Percentiles rank a stretch among this genome's conserved stretches.
Evolutionary conservation across 176 grass and related monocot genomes (phyloP).

Genomic region (Triticum aestivum): IWGSC_CS_RefSeq_v2.1 NC_057797.1:130541210-130541709

Average conservation of each 20-base stretch:
- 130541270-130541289: neutral
- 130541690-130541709: neutral
- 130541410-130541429: neutral
- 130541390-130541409: neutral
- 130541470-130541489: neutral
- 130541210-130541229: neutral
- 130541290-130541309: slow-evolving; percentile 7
- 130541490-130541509: neutral
- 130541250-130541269: slow-evolving; percentile 10
- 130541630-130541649: neutral
- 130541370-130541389: no score
- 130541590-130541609: neutral
- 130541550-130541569: neutral
- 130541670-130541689: neutral
- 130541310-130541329: slow-evolving; percentile 12
- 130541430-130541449: neutral
- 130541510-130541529: no score
- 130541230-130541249: slow-evolving; percentile 13
- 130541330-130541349: neutral
- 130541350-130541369: neutral
- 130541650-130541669: neutral
- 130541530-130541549: no score
- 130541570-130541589: neutral
- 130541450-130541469: neutral
- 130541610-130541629: neutral